Conservation (phyloP, 257 asterid genomes). For the Paraleonurus japonicus region DNA sequence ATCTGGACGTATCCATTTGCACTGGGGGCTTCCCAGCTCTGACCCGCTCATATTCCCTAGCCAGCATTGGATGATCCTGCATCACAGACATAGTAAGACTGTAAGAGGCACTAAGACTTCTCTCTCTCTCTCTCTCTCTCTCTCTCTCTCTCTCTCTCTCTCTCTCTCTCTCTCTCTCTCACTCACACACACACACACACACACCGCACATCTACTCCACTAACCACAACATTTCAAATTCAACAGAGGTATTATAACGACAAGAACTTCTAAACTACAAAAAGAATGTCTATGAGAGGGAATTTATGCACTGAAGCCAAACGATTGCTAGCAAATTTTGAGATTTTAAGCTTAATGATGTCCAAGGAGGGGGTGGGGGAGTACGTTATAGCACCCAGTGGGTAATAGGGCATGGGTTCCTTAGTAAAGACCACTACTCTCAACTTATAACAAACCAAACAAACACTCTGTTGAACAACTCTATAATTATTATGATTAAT, state of each 20-base stretch:
- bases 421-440: slow-evolving; percentile 4
- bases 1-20: slow-evolving; percentile 82
- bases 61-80: slow-evolving; percentile 96
- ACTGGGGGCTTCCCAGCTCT: slow-evolving; percentile 95
- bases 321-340: not conserved
- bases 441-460: slow-evolving; percentile 8
- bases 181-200: not conserved
- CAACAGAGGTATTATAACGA: not conserved
- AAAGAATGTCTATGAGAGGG: not conserved
- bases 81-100: slow-evolving; percentile 14
- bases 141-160: not conserved
- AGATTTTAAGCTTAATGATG: not conserved
- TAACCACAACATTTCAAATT: not conserved
- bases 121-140: not conserved
- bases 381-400: not conserved
- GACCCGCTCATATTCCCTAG: slow-evolving; percentile 92
- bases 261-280: not conserved
- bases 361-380: not conserved
- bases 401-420: not conserved
- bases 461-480: not conserved
- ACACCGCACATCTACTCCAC: not conserved
- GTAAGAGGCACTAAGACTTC: not conserved
- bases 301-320: not conserved
- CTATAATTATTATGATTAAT: not conserved
- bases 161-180: too few relatives aligned